A percentile compares a stretch with the other conserved stretches of the same genome.
Evolutionary conservation across 768 basidiomycete species (phyloP).

Genomic region (Chalciporus piperatus): DNA sequence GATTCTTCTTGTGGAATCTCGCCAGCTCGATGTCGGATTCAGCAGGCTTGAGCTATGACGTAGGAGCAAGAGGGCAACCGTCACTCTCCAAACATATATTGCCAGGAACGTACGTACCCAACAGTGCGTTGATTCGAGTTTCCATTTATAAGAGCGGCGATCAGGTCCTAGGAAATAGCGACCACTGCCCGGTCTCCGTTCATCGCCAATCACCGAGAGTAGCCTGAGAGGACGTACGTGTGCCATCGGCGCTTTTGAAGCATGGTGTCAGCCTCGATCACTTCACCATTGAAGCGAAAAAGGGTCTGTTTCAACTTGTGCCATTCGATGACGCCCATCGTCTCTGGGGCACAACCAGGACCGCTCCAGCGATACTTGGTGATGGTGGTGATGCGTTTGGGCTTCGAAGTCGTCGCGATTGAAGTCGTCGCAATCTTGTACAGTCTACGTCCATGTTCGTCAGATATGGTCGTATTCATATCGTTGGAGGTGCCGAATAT

Average conservation of each 20-base stretch:
- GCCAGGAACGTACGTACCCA: conserved; percentile 9
- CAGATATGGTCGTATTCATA: conserved; percentile 18
- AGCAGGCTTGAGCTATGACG: conserved; percentile 5
- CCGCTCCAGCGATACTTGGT: conserved; percentile 25
- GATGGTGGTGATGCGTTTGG: conserved; percentile 21
- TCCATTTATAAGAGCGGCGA: conserved; percentile 35
- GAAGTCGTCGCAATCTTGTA: conserved; percentile 21
- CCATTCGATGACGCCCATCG: conserved; percentile 38
- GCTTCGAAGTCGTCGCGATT: conserved; percentile 13
- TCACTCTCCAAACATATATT: neutral
- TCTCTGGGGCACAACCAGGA: conserved; percentile 15
- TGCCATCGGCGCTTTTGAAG: conserved; percentile 21
- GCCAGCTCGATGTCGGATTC: conserved; percentile 17
- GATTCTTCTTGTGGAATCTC: conserved; percentile 25
- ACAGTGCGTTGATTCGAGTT: conserved; percentile 25
- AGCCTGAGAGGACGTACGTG: conserved; percentile 13
- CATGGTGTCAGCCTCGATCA: conserved; percentile 24
- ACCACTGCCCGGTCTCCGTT: conserved; percentile 15
- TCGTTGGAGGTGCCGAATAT: conserved; percentile 20
- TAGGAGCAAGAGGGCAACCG: neutral
- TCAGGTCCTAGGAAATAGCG: conserved; percentile 35
- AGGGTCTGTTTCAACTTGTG: conserved; percentile 24
- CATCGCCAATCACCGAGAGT: neutral
- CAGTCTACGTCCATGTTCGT: conserved; percentile 17
- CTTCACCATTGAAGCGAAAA: conserved; percentile 31